Evolutionary conservation across 2,329 filamentous ascomycete species (phyloP).

Genomic region (Epichloe elymi): DNA sequence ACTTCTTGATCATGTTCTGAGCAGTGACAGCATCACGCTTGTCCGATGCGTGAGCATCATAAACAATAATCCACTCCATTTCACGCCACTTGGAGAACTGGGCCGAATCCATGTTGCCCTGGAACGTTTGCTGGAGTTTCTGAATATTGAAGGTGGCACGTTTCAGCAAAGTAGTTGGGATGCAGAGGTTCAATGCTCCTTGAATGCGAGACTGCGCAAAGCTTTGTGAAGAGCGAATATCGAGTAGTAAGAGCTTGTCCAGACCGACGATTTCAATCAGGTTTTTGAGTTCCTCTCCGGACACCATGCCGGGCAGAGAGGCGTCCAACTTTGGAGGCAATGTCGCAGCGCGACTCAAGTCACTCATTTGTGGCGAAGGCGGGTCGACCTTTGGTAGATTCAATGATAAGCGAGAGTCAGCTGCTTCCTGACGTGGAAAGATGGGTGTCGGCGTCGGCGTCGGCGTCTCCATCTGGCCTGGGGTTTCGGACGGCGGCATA

Average conservation of each 20-base stretch:
- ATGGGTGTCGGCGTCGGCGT: conserved; percentile 13
- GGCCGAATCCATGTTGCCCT: conserved; percentile 51
- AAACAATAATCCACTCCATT: conserved; percentile 69
- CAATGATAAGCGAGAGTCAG: conserved; percentile 42
- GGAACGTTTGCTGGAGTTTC: conserved; percentile 79
- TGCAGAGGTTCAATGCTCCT: conserved; percentile 82
- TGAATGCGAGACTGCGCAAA: conserved; percentile 62
- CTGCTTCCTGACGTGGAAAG: conserved; percentile 32
- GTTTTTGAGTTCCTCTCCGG: conserved; percentile 39
- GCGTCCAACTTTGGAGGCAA: conserved; percentile 36
- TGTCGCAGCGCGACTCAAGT: conserved; percentile 31
- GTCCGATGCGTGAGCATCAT: conserved; percentile 65
- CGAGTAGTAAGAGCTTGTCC: conserved; percentile 53
- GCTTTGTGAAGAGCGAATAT: conserved; percentile 76
- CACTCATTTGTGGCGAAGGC: conserved; percentile 16
- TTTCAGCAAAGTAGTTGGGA: conserved; percentile 87
- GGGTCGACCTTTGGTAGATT: conserved; percentile 33
- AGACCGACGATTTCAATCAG: conserved; percentile 33
- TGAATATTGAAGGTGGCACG: conserved; percentile 79
- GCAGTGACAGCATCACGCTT: conserved; percentile 70
- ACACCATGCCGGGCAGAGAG: conserved; percentile 37
- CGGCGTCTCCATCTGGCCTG: conserved; percentile 16
- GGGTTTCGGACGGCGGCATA: conserved; percentile 30
- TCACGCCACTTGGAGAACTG: conserved; percentile 67
- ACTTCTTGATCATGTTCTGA: conserved; percentile 86